Base-by-base conservation (phyloP, 495 filamentous ascomycete genomes). In the Sordaria brevicollis region DNA sequence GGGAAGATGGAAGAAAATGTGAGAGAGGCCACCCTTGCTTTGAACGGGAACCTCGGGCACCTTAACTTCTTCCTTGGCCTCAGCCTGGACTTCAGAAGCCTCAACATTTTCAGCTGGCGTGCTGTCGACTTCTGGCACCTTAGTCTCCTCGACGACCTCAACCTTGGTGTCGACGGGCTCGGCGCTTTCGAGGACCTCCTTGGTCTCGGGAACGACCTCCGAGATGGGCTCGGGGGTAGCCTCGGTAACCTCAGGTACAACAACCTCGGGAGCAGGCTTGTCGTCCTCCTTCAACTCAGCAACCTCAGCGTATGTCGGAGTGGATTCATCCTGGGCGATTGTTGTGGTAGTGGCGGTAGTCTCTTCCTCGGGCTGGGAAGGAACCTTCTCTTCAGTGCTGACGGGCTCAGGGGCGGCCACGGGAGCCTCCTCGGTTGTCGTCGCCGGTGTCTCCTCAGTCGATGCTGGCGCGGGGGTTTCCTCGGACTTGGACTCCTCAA, bases 351-450 rank as follows among this genome's bases (percentile, higher is more conserved):
- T 34, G 37, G 36, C 6, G 49, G n/a, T n/a, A n/a, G 67, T 54
- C 34, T 71, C 70, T 17, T 68, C 62, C 65, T 72, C 65, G 21
- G 68, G 37, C 39, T 73, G 31, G 36, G 34, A 41, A 35, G 35
- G 36, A 68, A 49, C 25, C 34, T 72, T 65, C 49, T 17, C 49
- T 31, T 62, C 25, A 29, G 49, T 62, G 25, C 25, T 62, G 4
- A 29, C 35, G 17, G 34, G 39, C n/a, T 35, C 33, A 25, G 43
- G 54, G 57, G 35, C 65, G n/a, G 66, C 19, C 33, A 33, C 17
- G 34, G 49, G 35, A 37, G 65, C 49, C 34, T 71, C 72, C 34
- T 57, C 66, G 34, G 37, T 36, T 19, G 33, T 54, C 34, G 33
- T 19, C 21, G 39, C 34, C 21, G 41, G 15, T 13, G 37, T 21